Conservation (phyloP, 2,329 filamentous ascomycete species). For the Scedosporium aurantiacum region DNA sequence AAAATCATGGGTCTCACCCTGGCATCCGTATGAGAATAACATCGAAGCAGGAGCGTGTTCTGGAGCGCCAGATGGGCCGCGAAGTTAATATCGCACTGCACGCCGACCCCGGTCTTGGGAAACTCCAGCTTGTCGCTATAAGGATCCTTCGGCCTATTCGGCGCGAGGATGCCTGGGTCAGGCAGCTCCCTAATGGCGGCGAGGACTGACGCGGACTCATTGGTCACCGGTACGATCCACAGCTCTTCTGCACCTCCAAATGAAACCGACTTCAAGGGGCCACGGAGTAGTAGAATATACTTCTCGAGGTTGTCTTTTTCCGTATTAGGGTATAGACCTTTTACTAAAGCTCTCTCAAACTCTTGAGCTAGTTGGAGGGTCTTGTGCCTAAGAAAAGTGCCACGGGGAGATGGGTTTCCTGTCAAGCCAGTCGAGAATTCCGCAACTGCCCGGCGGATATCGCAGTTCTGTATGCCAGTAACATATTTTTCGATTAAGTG, state of each 20-base stretch:
- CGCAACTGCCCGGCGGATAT: constrained; percentile 31
- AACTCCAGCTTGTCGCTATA: constrained; percentile 60
- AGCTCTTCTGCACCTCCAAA: neutral
- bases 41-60: constrained; percentile 72
- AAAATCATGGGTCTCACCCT: constrained; percentile 69
- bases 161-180: constrained; percentile 37
- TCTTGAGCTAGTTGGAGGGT: constrained; percentile 44
- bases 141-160: constrained; percentile 41
- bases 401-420: constrained; percentile 19
- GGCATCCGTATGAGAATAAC: constrained; percentile 69
- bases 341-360: constrained; percentile 41
- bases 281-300: constrained; percentile 9
- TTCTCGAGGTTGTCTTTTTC: neutral
- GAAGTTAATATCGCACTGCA: constrained; percentile 89
- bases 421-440: constrained; percentile 16
- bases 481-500: constrained; percentile 1
- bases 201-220: constrained; percentile 22
- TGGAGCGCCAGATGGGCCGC: constrained; percentile 72
- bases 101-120: constrained; percentile 64
- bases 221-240: constrained; percentile 25
- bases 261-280: constrained; percentile 1
- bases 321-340: constrained; percentile 27
- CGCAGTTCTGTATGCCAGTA: constrained; percentile 35
- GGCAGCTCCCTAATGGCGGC: constrained; percentile 32
- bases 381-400: constrained; percentile 39